Percentiles rank a stretch among this genome's conserved stretches.
phyloP scores from a whole-genome alignment of 1,284 basidiomycete genomes.

The Trametes versicolor region DNA sequence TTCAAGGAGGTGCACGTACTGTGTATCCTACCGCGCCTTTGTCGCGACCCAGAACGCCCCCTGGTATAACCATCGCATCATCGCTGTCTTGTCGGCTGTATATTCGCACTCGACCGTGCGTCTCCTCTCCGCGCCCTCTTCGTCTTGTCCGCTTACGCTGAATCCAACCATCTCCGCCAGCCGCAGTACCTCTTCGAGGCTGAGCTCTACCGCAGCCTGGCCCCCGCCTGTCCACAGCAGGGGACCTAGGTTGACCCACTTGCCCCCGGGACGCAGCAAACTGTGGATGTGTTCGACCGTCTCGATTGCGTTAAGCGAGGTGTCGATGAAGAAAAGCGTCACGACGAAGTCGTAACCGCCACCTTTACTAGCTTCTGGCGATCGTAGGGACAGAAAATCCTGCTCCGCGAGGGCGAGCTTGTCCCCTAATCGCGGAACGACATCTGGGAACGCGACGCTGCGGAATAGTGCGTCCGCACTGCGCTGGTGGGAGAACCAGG shows the following conservation, averaged over 20 bases:
- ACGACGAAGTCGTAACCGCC: conserved; percentile 65
- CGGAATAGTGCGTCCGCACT: conserved; percentile 61
- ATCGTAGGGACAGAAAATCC: conserved; percentile 60
- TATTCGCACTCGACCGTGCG: conserved; percentile 68
- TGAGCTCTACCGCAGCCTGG: conserved; percentile 65
- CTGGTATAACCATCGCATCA: conserved; percentile 74
- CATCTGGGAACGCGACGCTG: conserved; percentile 64
- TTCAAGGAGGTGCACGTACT: neutral
- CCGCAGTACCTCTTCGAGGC: conserved; percentile 65
- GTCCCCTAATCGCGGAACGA: conserved; percentile 56
- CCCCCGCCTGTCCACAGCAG: conserved; percentile 68
- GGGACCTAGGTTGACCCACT: conserved; percentile 76
- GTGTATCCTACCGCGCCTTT: conserved; percentile 41
- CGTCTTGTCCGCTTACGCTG: conserved; percentile 39
- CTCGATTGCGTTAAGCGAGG: conserved; percentile 65
- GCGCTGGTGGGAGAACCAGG: conserved; percentile 76
- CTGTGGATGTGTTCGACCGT: conserved; percentile 62
- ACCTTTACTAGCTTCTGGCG: conserved; percentile 21
- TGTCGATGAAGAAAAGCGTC: conserved; percentile 79
- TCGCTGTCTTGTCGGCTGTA: conserved; percentile 65
- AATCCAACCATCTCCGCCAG: conserved; percentile 64
- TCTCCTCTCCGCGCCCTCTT: conserved; percentile 28
- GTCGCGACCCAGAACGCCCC: conserved; percentile 73
- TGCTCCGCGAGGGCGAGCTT: conserved; percentile 55
- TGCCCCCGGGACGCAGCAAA: conserved; percentile 64